Base-by-base conservation (phyloP, 2,329 filamentous ascomycete species). In the Neopestalotiopsis sp. region DNA sequence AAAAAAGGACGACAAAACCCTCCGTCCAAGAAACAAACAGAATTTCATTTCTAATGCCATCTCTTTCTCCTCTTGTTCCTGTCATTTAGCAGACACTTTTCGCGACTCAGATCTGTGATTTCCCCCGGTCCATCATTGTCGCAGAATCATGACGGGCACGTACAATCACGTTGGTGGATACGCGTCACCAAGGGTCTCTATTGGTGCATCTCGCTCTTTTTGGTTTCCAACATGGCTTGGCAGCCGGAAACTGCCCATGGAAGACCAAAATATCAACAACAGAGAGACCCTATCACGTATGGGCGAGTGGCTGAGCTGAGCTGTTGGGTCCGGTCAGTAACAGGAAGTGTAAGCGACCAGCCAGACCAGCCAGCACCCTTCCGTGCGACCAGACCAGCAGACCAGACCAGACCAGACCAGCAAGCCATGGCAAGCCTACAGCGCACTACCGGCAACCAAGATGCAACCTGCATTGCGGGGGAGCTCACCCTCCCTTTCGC, bases 391-490 rank as follows among this genome's bases (percentile, higher is more conserved):
- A 24, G 17, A 14, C 57, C 57, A 13, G 24, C 24, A 28, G 24
- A 28, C 24, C 24, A 28, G 24, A 24, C 24, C 24, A 28, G 24
- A 24, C 24, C 24, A 24, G 24, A 28, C 24, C 24, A 28, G 24
- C 24, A 28, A 28, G 24, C 24, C 24, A 4, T 28, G 24, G 24
- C 24, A 28, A 28, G 24, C 24, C 24, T 28, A 38, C 34, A 38
- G 34, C 34, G 34, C 10, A 38, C 34, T 38, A 59, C 24, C 57
- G 24, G 24, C 57, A 30, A 30, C 57, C 57, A 59, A 59, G 57
- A 34, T 59, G 30, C 57, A 34, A 59, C 57, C 59, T 34, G 34
- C 59, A 62, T 34, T 62, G 59, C 59, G 59, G 59, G 59, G 59
- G 59, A 38, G 13, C 20, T n/a, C 20, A 53, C 30, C 59, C 32